A percentile compares a stretch with the other conserved stretches of the same genome.
Conservation (phyloP, 768 basidiomycete species). For the Sistotremastrum niveocremeum region DNA sequence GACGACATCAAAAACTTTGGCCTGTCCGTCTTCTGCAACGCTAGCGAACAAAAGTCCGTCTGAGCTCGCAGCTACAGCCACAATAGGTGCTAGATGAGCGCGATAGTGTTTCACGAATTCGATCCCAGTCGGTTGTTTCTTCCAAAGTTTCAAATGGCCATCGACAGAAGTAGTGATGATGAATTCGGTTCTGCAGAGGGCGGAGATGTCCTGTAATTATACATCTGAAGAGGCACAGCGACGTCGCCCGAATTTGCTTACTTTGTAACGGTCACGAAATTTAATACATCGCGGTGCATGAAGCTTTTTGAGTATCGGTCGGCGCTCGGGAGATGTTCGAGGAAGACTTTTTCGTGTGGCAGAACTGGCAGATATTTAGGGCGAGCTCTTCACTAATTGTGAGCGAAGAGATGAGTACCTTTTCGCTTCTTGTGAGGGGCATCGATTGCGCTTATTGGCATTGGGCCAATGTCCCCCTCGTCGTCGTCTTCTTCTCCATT, state of each 20-base stretch:
- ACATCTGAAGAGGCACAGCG: neutral
- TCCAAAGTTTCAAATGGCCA: conserved; percentile 97
- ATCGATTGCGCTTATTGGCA: conserved; percentile 58
- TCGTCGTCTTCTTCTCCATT: conserved; percentile 36
- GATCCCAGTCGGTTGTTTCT: conserved; percentile 90
- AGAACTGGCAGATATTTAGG: conserved; percentile 41
- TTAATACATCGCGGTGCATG: conserved; percentile 92
- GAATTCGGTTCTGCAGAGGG: conserved; percentile 67
- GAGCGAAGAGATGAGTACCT: conserved; percentile 32
- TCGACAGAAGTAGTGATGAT: conserved; percentile 90
- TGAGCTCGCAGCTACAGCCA: conserved; percentile 71
- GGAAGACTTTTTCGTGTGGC: conserved; percentile 83
- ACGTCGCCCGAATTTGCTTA: conserved; percentile 20
- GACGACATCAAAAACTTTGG: conserved; percentile 93
- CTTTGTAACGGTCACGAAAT: conserved; percentile 83
- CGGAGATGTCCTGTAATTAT: neutral
- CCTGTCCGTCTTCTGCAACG: conserved; percentile 80
- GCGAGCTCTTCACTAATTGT: conserved; percentile 2
- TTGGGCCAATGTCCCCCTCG: conserved; percentile 77
- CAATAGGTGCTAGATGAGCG: conserved; percentile 71
- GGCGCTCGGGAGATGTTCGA: conserved; percentile 82
- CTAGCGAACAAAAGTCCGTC: conserved; percentile 91
- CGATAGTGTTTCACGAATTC: conserved; percentile 99
- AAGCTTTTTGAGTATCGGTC: conserved; percentile 96
- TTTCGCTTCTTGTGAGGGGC: conserved; percentile 67